Evolutionary conservation across 2,329 filamentous ascomycete species (phyloP).

Genomic region (Alternaria sp.): DNA sequence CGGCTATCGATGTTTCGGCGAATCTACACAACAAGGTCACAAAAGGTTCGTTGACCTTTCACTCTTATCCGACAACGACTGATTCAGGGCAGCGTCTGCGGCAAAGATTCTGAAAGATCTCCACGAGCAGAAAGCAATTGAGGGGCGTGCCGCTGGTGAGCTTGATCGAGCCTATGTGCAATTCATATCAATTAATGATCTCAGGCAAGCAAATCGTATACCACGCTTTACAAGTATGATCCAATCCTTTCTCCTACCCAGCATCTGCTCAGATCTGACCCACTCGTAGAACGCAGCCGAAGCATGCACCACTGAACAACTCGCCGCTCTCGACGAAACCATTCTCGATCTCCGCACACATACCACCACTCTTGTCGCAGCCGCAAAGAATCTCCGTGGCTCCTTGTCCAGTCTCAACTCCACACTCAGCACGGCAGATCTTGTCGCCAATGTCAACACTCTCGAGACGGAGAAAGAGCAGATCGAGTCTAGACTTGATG

Average conservation of each 20-base stretch:
- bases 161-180: background rate
- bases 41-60: conserved; percentile 51
- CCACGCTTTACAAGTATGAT: conserved; percentile 57
- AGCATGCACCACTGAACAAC: conserved; percentile 55
- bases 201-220: conserved; percentile 68
- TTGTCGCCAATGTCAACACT: conserved; percentile 52
- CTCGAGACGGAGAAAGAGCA: conserved; percentile 55
- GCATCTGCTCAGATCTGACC: background rate
- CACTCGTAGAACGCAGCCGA: conserved; percentile 56
- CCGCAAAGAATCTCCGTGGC: conserved; percentile 58
- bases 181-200: background rate
- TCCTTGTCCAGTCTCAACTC: conserved; percentile 55
- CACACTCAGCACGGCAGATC: conserved; percentile 58
- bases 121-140: conserved; percentile 65
- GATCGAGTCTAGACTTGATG: conserved; percentile 50
- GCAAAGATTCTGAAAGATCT: conserved; percentile 68
- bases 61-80: conserved; percentile 10
- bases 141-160: conserved; percentile 61
- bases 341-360: conserved; percentile 56
- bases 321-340: conserved; percentile 57
- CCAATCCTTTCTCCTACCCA: background rate
- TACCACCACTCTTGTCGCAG: conserved; percentile 52
- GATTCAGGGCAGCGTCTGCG: conserved; percentile 56
- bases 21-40: conserved; percentile 68
- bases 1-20: conserved; percentile 63